phyloP scores from a whole-genome alignment of 805 yeast genomes.

The Nakazawaea pomicola region DNA sequence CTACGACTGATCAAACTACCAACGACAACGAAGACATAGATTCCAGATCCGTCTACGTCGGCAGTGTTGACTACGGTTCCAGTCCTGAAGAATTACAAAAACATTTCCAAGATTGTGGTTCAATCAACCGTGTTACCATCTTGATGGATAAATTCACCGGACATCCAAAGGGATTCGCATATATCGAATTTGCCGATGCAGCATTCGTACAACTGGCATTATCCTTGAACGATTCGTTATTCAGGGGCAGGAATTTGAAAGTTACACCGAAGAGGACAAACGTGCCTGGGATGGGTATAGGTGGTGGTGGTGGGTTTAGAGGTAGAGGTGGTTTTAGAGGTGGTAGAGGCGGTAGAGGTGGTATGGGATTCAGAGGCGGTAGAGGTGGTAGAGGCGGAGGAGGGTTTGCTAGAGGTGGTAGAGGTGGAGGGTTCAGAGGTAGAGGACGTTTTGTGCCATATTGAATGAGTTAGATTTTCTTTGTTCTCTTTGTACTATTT shows the following conservation, averaged over 20 bases:
- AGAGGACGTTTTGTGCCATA: conserved; percentile 30
- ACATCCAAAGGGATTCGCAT: conserved; percentile 84
- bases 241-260: conserved; percentile 68
- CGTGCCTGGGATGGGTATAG: conserved; percentile 42
- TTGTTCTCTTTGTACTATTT: no score
- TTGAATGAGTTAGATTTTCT: no score
- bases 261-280: conserved; percentile 79
- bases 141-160: conserved; percentile 71
- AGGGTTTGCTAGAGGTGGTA: conserved; percentile 32
- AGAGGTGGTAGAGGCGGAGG: conserved; percentile 19
- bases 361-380: conserved; percentile 44
- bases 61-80: conserved; percentile 77
- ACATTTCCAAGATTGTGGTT: conserved; percentile 66
- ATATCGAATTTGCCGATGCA: conserved; percentile 71
- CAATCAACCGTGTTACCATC: conserved; percentile 76
- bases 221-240: conserved; percentile 56
- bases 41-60: conserved; percentile 72
- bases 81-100: conserved; percentile 78
- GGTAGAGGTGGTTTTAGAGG: conserved; percentile 49
- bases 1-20: no score
- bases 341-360: conserved; percentile 27
- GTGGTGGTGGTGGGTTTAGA: conserved; percentile 19
- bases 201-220: conserved; percentile 61
- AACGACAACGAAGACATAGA: conserved; percentile 65
- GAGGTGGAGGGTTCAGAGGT: conserved; percentile 20